Evolutionary conservation across 2,329 filamentous ascomycete species (phyloP).

Genomic region (Fusarium solani-melongenae): DNA sequence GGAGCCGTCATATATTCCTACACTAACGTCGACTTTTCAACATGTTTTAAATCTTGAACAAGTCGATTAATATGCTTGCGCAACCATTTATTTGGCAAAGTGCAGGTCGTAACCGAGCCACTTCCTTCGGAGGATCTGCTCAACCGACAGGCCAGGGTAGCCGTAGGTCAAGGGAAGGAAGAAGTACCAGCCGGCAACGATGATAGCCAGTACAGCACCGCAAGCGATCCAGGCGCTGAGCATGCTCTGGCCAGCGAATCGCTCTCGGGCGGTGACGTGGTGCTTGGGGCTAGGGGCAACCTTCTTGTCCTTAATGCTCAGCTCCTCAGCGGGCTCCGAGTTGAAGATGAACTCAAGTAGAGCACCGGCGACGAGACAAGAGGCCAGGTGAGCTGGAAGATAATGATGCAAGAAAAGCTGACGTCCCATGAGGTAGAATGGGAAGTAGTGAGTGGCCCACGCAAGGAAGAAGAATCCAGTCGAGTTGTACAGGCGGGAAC

Average conservation of each 20-base stretch:
- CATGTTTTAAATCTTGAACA: neutral
- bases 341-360: conserved; percentile 97
- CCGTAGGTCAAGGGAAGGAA: conserved; percentile 97
- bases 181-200: conserved; percentile 86
- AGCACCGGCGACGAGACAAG: conserved; percentile 87
- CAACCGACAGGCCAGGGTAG: conserved; percentile 85
- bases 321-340: conserved; percentile 77
- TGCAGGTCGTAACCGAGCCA: conserved; percentile 98
- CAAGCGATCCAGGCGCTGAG: conserved; percentile 82
- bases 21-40: neutral
- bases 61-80: neutral
- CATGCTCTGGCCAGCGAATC: conserved; percentile 83
- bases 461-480: conserved; percentile 99
- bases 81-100: conserved; percentile 85
- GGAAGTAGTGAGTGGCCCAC: conserved; percentile 97
- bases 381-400: conserved; percentile 92
- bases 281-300: conserved; percentile 58
- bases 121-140: conserved; percentile 84
- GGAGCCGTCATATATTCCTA: neutral
- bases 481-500: conserved; percentile 95
- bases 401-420: conserved; percentile 99
- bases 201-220: conserved; percentile 73
- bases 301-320: conserved; percentile 61
- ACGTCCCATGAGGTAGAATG: conserved; percentile 97
- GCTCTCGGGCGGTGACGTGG: conserved; percentile 82